Base-by-base conservation (phyloP, 2,329 filamentous ascomycete species). In the Exophiala aquamarina region DNA sequence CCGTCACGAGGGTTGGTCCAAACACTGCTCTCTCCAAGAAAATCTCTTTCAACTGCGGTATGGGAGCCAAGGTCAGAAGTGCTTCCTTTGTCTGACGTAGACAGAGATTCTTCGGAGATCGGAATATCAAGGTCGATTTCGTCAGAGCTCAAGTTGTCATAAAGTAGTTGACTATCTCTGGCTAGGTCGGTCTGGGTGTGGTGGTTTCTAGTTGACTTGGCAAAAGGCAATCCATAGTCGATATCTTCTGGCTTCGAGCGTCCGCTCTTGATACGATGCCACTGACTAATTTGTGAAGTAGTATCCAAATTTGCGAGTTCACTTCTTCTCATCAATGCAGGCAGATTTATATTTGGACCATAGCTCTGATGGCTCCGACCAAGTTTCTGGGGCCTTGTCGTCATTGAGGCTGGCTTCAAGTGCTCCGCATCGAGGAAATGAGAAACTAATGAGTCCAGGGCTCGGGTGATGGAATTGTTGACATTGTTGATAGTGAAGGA, bases 401-500 rank as follows among this genome's bases (percentile, higher is more conserved):
- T 19, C n/a, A 19, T 33, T 13, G 26, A 8, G 28, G 9, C 36
- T n/a, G 41, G 9, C 3, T 77, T 75, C 57, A 92, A 85, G 52
- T 86, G 75, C 59, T 93, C 77, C 20, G 83, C 82, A 45, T 80
- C 81, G 5, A 97, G 69, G 66, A 95, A 96, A 50, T 89, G 82
- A 39, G 76, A 78, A 19, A 87, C 73, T 62, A 91, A 79, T 0
- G 81, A 82, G 40, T 49, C 43, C 20, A 28, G 55, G 41, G 18
- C 46, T 21, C 11, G 9, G 20, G 35, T 13, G 7, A 37, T 18
- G 14, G 18, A 21, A n/a, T 6, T 14, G 32, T 19, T 37, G 14
- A 17, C 20, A 37, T 13, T 20, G 9, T 17, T 37, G 18, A 13
- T 20, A n/a, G 18, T 18, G 7, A 37, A n/a, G 4, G 11, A 7